Evolutionary conservation across 2,329 filamentous ascomycete genomes (phyloP), one percentile per base, ranked within the genome.

Genomic region (Calonectria crousiana): DNA sequence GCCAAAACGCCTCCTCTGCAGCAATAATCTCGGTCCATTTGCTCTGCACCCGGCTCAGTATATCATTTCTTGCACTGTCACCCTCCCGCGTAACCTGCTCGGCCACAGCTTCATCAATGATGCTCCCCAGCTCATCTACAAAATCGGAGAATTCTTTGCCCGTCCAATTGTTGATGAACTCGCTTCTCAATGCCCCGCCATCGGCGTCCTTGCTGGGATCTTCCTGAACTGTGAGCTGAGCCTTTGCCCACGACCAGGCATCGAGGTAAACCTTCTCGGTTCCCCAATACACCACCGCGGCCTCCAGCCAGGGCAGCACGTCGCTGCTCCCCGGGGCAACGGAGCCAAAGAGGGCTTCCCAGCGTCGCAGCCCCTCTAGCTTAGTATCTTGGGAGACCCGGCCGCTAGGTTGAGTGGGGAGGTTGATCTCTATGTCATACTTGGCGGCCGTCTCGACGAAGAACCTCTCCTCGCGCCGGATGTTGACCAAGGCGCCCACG

Each of bases 271-370:
- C 89, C 60, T 88, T 91, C 84, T 96, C 94, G 1, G 93, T 95
- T n/a, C 91, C 92, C 92, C 93, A 96, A 30, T 95, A 89, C n/a
- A 94, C 88, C 3, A 95, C 89, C 75, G 95, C 87, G 8, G 92
- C 93, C 81, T 95, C 93, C 3, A 95, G 84, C 80, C 87, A 88
- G 0, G 85, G 83, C 0, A 94, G 81, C 1, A 76, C 69, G 2
- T 78, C 75, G 1, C 84, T 88, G 3, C 86, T 85, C 10, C 86
- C 87, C 0, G 88, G 84, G 66, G 87, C 87, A 16, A 90, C 87
- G 5, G 88, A 88, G n/a, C 87, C 88, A 71, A 92, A 89, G 6
- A 94, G 89, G 26, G 74, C 75, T 65, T 86, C 82, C 75, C 86
- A 85, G 51, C 85, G 82, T 3, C 77, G 75, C 10, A 87, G 82